These are phyloP conservation scores for Fusarium sp. DNA, from an alignment of 2,329 filamentous ascomycete genomes.

Conservation along the genomic window DNA sequence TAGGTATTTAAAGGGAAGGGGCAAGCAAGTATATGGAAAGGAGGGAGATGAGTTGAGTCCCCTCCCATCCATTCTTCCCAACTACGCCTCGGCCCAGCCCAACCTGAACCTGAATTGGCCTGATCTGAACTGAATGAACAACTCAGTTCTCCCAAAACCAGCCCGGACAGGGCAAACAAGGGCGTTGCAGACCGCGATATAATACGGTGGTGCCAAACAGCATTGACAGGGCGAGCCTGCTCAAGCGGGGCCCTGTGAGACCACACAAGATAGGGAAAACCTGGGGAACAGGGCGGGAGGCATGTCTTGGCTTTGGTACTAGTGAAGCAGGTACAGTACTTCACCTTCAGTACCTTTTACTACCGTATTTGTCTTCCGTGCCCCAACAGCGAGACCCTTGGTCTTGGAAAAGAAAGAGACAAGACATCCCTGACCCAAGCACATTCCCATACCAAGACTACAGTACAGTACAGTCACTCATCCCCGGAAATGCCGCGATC, in stretches of 20 bases:
- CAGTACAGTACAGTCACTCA: conserved; percentile 2
- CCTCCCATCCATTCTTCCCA: background rate
- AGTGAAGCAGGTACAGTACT: conserved; percentile 37
- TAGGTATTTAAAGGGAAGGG: conserved; percentile 36
- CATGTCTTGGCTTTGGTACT: conserved; percentile 40
- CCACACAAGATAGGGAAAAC: conserved; percentile 37
- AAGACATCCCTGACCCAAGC: conserved; percentile 18
- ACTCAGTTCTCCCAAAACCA: conserved; percentile 23
- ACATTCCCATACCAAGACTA: conserved; percentile 7
- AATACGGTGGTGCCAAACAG: conserved; percentile 23
- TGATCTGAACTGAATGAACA: background rate
- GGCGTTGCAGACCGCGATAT: conserved; percentile 14
- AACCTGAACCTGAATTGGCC: conserved; percentile 12
- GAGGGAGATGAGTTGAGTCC: conserved; percentile 30
- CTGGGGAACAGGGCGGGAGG: conserved; percentile 46
- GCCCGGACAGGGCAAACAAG: conserved; percentile 40
- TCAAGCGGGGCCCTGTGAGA: conserved; percentile 32
- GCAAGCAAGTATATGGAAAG: conserved; percentile 8
- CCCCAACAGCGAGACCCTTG: background rate
- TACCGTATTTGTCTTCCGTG: background rate
- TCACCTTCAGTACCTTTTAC: background rate
- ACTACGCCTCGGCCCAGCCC: conserved; percentile 24
- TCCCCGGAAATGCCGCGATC: conserved; percentile 17
- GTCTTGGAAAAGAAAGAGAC: background rate
- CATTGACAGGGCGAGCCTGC: conserved; percentile 36